Percentiles rank a stretch among this genome's conserved stretches.
Evolutionary conservation across 2,329 filamentous ascomycete genomes (phyloP).

Genomic region (Sphaerostilbella broomeana): DNA sequence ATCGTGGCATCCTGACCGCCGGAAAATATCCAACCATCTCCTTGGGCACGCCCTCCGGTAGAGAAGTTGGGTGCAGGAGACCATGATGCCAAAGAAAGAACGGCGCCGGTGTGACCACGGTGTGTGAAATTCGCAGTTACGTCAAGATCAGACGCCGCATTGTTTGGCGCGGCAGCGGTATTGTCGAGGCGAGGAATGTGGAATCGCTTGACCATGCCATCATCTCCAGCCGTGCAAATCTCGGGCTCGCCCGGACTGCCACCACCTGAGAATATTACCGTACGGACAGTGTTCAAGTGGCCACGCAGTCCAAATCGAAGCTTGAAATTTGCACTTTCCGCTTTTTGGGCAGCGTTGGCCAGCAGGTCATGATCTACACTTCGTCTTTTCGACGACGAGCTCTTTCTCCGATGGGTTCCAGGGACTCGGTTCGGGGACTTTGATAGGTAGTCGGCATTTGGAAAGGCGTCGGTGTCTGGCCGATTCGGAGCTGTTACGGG

Average conservation of each 20-base stretch:
- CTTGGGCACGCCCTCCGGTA: constrained; percentile 77
- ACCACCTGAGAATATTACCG: constrained; percentile 93
- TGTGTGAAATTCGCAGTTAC: constrained; percentile 93
- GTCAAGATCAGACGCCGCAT: constrained; percentile 71
- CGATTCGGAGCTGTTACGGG: constrained; percentile 50
- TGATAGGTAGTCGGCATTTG: constrained; percentile 68
- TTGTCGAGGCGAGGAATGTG: constrained; percentile 78
- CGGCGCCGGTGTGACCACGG: constrained; percentile 83
- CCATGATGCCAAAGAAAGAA: constrained; percentile 81
- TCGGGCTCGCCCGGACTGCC: constrained; percentile 94
- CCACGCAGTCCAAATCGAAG: constrained; percentile 86
- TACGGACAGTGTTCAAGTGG: constrained; percentile 87
- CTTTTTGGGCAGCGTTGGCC: constrained; percentile 46
- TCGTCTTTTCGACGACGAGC: constrained; percentile 66
- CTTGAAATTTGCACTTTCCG: constrained; percentile 76
- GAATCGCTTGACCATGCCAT: constrained; percentile 94
- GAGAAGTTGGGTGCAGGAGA: constrained; percentile 83
- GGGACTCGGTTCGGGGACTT: constrained; percentile 71
- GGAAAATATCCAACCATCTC: constrained; percentile 98
- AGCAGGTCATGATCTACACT: constrained; percentile 61
- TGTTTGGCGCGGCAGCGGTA: constrained; percentile 37
- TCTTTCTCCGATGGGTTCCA: constrained; percentile 69
- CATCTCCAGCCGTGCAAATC: constrained; percentile 92
- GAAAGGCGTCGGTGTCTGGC: constrained; percentile 84
- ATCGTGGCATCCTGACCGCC: constrained; percentile 91